Conservation (phyloP, 108 stramenopile genomes). For the Skeletonema menzelii region DNA sequence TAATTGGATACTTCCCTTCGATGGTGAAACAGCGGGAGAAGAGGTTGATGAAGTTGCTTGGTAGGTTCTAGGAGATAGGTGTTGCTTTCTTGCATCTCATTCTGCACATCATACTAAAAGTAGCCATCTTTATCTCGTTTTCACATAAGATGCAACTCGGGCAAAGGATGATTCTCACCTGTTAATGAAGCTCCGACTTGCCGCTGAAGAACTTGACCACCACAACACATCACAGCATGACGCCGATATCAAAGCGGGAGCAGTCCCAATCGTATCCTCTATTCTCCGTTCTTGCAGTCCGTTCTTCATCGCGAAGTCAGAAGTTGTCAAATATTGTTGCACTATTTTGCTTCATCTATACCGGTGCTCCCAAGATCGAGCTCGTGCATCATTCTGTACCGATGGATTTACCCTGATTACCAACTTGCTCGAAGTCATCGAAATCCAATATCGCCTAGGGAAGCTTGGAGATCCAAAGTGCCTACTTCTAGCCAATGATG, state of each 20-base stretch:
- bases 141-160: slow-evolving; percentile 21
- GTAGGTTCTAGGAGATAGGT: slow-evolving; percentile 11
- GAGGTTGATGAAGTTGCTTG: slow-evolving; percentile 31
- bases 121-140: not conserved
- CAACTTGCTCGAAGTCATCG: slow-evolving; percentile 30
- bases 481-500: slow-evolving; percentile 22
- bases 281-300: slow-evolving; percentile 38
- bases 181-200: slow-evolving; percentile 15
- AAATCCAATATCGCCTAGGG: slow-evolving; percentile 37
- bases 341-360: slow-evolving; percentile 24
- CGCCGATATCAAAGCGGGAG: slow-evolving; percentile 29
- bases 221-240: slow-evolving; percentile 29
- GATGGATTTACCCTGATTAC: slow-evolving; percentile 30
- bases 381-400: slow-evolving; percentile 29
- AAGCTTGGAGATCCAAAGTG: slow-evolving; percentile 31
- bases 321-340: slow-evolving; percentile 16
- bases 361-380: slow-evolving; percentile 28
- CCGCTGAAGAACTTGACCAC: slow-evolving; percentile 27
- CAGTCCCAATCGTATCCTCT: slow-evolving; percentile 28
- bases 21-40: slow-evolving; percentile 17
- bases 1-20: slow-evolving; percentile 44
- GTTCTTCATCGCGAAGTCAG: slow-evolving; percentile 34
- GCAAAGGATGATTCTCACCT: slow-evolving; percentile 27
- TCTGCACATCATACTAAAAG: not conserved
- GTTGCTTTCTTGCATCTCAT: not conserved